Conservation (phyloP, 805 yeast species). For the Ogataea paraovalis region DNA sequence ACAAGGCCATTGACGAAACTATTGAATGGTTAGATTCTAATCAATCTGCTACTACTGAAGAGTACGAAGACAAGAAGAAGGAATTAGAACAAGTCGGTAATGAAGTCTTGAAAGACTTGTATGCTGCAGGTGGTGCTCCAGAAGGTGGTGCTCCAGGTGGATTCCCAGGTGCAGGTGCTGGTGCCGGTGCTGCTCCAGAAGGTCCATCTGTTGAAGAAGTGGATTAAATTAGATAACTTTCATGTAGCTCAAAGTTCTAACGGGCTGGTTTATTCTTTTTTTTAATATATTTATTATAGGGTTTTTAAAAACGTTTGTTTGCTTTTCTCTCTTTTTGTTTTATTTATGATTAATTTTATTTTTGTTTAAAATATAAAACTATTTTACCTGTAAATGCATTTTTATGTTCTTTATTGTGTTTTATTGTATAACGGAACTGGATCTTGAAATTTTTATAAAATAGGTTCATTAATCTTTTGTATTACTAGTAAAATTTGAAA, state of each 20-base stretch:
- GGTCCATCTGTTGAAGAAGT: slow-evolving; percentile 83
- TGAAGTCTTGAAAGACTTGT: slow-evolving; percentile 96
- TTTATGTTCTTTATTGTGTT: no score
- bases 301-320: neutral
- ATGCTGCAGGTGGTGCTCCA: slow-evolving; percentile 88
- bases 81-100: slow-evolving; percentile 93
- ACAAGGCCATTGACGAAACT: slow-evolving; percentile 71
- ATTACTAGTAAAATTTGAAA: no score
- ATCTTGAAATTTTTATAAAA: no score
- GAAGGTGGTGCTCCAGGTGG: slow-evolving; percentile 36
- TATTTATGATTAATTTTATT: no score
- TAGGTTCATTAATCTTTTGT: no score
- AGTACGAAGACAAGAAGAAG: slow-evolving; percentile 89
- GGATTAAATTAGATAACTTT: slow-evolving; percentile 40
- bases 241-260: neutral
- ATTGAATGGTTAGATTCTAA: slow-evolving; percentile 90
- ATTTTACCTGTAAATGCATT: no score
- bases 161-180: slow-evolving; percentile 37
- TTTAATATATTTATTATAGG: neutral
- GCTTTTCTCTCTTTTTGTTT: neutral
- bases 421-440: no score
- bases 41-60: slow-evolving; percentile 91
- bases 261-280: neutral
- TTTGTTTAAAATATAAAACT: no score
- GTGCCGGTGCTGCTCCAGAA: slow-evolving; percentile 51